Conservation (phyloP, 176 grass and related monocot genomes). For the Oryza meridionalis region DNA sequence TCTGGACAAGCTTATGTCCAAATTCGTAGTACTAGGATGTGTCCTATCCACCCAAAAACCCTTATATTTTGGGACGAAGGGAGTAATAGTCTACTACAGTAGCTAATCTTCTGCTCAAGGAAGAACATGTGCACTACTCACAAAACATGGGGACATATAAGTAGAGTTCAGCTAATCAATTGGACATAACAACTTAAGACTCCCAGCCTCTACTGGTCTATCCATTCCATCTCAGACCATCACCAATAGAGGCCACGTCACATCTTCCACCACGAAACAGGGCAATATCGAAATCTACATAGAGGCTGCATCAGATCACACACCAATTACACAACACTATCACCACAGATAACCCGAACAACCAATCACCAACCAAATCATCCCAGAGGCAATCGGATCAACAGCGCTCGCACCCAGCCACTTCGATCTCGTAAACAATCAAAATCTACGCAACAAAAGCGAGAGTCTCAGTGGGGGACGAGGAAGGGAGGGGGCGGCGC, state of each 20-base stretch:
- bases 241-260: not conserved
- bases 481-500: not conserved
- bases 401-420: not conserved
- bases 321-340: not conserved
- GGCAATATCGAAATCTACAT: not conserved
- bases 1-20: too few species aligned
- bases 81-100: too few species aligned
- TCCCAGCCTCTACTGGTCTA: not conserved
- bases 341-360: not conserved
- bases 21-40: too few species aligned
- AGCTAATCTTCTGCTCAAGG: not conserved
- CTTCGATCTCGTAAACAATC: not conserved
- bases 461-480: too few species aligned
- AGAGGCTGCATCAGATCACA: not conserved
- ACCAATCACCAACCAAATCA: not conserved
- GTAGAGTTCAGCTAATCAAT: not conserved
- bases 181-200: not conserved
- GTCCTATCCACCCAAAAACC: too few species aligned
- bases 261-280: not conserved
- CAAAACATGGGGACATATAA: not conserved
- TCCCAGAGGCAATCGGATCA: slow-evolving; percentile 14
- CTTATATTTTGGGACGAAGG: too few species aligned
- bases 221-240: not conserved
- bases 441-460: not conserved
- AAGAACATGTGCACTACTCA: not conserved